Evolutionary conservation across 331 rosid species (phyloP), one percentile per base, ranked within the genome.

Genomic region (Pyrus hybrid): DNA sequence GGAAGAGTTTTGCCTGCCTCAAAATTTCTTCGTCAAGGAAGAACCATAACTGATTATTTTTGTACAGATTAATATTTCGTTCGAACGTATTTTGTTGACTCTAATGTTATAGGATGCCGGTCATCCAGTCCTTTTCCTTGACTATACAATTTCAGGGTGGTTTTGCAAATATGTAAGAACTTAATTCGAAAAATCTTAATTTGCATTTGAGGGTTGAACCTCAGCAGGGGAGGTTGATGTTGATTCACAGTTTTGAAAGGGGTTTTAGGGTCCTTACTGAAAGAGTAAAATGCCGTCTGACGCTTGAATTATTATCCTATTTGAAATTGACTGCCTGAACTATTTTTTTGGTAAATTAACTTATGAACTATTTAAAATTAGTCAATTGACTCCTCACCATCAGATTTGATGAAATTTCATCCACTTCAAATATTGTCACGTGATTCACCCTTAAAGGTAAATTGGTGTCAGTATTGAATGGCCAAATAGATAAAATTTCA

Each of bases 1-100:
- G 82, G 97, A 92, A 84, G 97, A 92, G 64, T 94, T 94, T 81
- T 80, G 83, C 85, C 82, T 94, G 86, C 99, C 99, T 30, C 91
- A 81, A 47, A 90, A 86, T 81, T 94, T 72, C 89, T 91, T 89
- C 67, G 82, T 74, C 57, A 89, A 94, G 86, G 97, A 94, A 74
- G 97, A 92, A 70, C 37, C 93, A 1, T 87, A 82, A 83, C 30
- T 75, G 41, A 77, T 28, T 2, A 72, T 79, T 65, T 74, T 73
- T 79, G 82, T 66, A 81, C 67, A 76, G 76, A 67, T n/a, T 37
- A 30, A 69, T 68, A 21, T 76, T 85, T 83, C 74, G 21, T 72
- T 35, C 43, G 60, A 61, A 73, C 41, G 9, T 35, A 21, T 60
- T 41, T 61, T 33, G 29, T 57, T 35, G 13, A 11, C 6, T 25